phyloP scores from a whole-genome alignment of 805 yeast genomes.

The Yarrowia divulgata region DNA sequence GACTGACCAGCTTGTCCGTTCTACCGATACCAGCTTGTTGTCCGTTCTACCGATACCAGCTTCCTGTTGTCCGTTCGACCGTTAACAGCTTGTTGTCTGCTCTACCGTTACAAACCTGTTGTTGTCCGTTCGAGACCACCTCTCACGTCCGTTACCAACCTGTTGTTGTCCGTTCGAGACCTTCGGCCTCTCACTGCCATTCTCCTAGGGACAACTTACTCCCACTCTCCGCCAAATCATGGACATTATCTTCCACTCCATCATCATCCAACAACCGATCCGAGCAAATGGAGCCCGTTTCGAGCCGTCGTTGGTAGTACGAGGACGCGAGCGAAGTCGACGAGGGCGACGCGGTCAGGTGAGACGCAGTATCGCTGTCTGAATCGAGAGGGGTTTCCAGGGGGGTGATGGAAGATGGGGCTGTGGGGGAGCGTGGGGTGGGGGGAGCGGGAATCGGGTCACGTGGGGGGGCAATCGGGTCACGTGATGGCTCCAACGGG shows the following conservation, averaged over 20 bases:
- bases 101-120: no score
- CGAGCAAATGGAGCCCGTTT: slow-evolving; percentile 27
- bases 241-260: slow-evolving; percentile 25
- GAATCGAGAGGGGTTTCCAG: background rate
- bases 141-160: background rate
- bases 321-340: slow-evolving; percentile 6
- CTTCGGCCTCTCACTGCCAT: no score
- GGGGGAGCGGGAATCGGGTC: no score
- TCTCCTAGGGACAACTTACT: background rate
- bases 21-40: no score
- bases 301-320: slow-evolving; percentile 4
- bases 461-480: no score
- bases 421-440: no score
- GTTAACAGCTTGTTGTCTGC: no score
- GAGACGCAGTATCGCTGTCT: background rate
- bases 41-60: no score
- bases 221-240: slow-evolving; percentile 1
- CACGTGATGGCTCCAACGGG: background rate
- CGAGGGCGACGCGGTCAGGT: background rate
- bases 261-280: slow-evolving; percentile 27
- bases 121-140: no score
- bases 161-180: no score
- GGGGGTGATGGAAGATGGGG: background rate
- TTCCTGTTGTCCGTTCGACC: no score
- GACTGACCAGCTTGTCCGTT: no score